A percentile compares a stretch with the other conserved stretches of the same genome.
These are phyloP conservation scores for Pichia pseudocactophila DNA, from an alignment of 805 yeast species.

Conservation along the genomic window DNA sequence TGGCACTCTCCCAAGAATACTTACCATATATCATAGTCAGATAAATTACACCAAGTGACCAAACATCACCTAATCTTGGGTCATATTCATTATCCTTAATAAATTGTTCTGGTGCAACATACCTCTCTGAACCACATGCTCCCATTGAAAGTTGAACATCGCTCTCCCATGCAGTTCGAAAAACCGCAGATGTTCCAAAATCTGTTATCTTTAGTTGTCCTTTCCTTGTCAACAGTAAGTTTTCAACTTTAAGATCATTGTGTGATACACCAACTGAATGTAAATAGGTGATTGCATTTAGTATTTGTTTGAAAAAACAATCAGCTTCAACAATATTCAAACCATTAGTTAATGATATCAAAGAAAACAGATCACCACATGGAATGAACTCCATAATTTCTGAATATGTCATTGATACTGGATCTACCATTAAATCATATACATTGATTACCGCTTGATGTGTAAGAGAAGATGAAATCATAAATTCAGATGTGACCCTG, in stretches of 20 bases:
- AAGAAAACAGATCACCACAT: slow-evolving; percentile 68
- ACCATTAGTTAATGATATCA: slow-evolving; percentile 43
- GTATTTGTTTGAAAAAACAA: slow-evolving; percentile 80
- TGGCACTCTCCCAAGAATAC: slow-evolving; percentile 31
- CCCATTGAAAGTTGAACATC: slow-evolving; percentile 62
- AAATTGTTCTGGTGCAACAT: slow-evolving; percentile 88
- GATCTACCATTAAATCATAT: slow-evolving; percentile 70
- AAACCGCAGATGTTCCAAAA: slow-evolving; percentile 87
- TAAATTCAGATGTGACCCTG: slow-evolving; percentile 83
- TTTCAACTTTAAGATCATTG: slow-evolving; percentile 87
- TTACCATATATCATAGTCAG: slow-evolving; percentile 48
- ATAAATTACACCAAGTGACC: slow-evolving; percentile 81
- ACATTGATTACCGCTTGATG: slow-evolving; percentile 72
- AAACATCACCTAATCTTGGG: slow-evolving; percentile 73
- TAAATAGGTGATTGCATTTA: slow-evolving; percentile 76
- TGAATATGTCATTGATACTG: slow-evolving; percentile 58
- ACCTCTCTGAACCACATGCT: slow-evolving; percentile 84
- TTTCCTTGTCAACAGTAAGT: slow-evolving; percentile 55
- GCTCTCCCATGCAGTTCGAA: slow-evolving; percentile 82
- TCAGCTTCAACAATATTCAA: slow-evolving; percentile 66
- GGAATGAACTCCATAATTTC: slow-evolving; percentile 96
- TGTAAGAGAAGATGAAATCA: slow-evolving; percentile 69
- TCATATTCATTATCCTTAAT: slow-evolving; percentile 47
- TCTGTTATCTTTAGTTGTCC: slow-evolving; percentile 71
- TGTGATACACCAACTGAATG: slow-evolving; percentile 91